A percentile compares a stretch with the other conserved stretches of the same genome.
Evolutionary conservation across 2,329 filamentous ascomycete species (phyloP).

Genomic region (Colletotrichum somersetense): DNA sequence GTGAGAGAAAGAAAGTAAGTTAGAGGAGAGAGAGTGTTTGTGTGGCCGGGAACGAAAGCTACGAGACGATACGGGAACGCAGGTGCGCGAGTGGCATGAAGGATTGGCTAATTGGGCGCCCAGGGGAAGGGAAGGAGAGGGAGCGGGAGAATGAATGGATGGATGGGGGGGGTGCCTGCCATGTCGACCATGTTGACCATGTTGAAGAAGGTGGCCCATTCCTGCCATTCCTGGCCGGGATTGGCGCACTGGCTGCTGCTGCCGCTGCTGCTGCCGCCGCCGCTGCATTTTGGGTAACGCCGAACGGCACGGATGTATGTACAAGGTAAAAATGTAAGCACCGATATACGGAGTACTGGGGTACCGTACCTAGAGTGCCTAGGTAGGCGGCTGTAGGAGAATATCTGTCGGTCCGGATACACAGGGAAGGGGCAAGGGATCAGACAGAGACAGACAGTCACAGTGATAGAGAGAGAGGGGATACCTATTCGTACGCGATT

Average conservation of each 20-base stretch:
- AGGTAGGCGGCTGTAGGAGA: background rate
- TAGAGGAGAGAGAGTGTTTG: background rate
- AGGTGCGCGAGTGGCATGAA: background rate
- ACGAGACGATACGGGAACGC: conserved; percentile 3
- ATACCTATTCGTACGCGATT: no score
- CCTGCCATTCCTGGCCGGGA: background rate
- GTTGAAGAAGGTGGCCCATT: conserved; percentile 11
- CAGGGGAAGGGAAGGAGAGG: conserved; percentile 3
- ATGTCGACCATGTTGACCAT: conserved; percentile 12
- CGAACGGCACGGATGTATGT: no score
- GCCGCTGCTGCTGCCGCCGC: no score
- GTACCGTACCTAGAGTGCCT: no score
- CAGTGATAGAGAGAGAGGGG: no score
- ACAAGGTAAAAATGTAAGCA: no score
- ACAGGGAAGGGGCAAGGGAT: background rate
- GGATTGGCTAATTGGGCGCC: conserved; percentile 9
- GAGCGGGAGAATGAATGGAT: background rate
- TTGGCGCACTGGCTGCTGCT: background rate
- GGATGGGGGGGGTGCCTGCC: background rate
- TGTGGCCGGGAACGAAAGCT: background rate
- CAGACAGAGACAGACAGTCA: no score
- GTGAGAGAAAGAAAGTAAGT: background rate
- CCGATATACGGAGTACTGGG: no score
- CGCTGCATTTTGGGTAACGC: no score
- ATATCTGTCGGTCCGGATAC: background rate